Conservation (phyloP, 495 filamentous ascomycete species). For the Penicillium pancosmium region DNA sequence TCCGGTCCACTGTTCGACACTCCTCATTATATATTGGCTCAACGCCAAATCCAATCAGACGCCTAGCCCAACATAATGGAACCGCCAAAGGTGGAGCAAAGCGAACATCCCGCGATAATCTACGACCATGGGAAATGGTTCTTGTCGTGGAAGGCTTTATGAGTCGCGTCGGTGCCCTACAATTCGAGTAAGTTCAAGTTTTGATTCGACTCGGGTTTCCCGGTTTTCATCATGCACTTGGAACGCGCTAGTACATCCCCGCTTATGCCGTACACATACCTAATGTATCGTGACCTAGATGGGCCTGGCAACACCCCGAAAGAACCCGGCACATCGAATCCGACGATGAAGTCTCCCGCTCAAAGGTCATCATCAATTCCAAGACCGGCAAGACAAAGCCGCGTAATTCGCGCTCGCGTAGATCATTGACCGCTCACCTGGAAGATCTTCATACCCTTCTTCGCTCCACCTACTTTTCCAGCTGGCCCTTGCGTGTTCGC, state of each 20-base stretch:
- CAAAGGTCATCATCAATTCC: constrained; percentile 9
- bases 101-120: constrained; percentile 63
- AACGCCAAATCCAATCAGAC: constrained; percentile 81
- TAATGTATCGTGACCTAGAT: constrained; percentile 51
- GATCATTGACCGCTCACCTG: constrained; percentile 63
- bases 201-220: too few relatives aligned
- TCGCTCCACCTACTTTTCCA: constrained; percentile 70
- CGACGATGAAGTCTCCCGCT: constrained; percentile 37
- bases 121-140: constrained; percentile 93
- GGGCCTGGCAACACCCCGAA: constrained; percentile 89
- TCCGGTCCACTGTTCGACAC: constrained; percentile 74
- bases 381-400: constrained; percentile 28
- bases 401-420: constrained; percentile 51
- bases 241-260: not conserved
- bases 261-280: not conserved
- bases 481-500: constrained; percentile 80
- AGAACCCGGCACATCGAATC: constrained; percentile 68
- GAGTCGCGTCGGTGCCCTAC: constrained; percentile 80
- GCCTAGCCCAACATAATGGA: constrained; percentile 91
- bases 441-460: constrained; percentile 80
- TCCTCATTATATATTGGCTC: constrained; percentile 81
- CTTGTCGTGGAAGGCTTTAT: constrained; percentile 88
- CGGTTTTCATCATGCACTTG: too few relatives aligned
- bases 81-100: constrained; percentile 74
- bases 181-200: constrained; percentile 78